Conservation (phyloP, 495 filamentous ascomycete genomes). For the Pyrenula aspistea region DNA sequence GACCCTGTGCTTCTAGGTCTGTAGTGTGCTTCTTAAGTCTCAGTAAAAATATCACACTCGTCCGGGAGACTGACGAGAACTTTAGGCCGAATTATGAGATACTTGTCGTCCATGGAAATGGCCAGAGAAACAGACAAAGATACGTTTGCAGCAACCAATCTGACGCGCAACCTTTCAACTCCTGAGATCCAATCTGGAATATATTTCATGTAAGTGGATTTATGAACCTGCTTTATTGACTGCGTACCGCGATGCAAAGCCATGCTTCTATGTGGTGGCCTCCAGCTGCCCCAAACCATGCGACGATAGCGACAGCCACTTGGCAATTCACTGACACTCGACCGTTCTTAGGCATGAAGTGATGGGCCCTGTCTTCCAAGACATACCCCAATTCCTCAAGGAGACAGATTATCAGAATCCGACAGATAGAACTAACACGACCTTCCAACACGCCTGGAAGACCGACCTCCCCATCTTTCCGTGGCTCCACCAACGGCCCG, state of each 20-base stretch:
- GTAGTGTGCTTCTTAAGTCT: background rate
- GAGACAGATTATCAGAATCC: conserved; percentile 26
- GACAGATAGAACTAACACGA: conserved; percentile 18
- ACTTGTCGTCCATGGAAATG: background rate
- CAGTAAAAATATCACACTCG: background rate
- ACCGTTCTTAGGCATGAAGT: too few species aligned
- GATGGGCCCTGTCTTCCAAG: conserved; percentile 14
- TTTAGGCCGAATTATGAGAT: background rate
- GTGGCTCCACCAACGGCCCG: conserved; percentile 25
- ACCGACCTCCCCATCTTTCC: conserved; percentile 26
- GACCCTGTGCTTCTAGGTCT: background rate
- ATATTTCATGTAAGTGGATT: conserved; percentile 15
- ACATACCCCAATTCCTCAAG: conserved; percentile 25
- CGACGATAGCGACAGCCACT: too few species aligned
- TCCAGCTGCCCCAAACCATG: too few species aligned
- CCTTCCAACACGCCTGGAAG: conserved; percentile 28
- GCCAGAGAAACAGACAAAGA: background rate
- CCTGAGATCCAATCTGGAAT: conserved; percentile 16
- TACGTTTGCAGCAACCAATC: conserved; percentile 5
- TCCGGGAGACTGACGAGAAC: background rate
- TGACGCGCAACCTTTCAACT: conserved; percentile 20
- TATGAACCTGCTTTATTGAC: too few species aligned
- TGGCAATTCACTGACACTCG: too few species aligned
- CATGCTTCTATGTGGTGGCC: background rate
- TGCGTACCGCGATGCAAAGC: too few species aligned